Percentiles rank a stretch among this genome's conserved stretches.
These are phyloP conservation scores for Raddia distichophylla DNA, from an alignment of 176 grass and related monocot species.

Conservation along the genomic window DNA sequence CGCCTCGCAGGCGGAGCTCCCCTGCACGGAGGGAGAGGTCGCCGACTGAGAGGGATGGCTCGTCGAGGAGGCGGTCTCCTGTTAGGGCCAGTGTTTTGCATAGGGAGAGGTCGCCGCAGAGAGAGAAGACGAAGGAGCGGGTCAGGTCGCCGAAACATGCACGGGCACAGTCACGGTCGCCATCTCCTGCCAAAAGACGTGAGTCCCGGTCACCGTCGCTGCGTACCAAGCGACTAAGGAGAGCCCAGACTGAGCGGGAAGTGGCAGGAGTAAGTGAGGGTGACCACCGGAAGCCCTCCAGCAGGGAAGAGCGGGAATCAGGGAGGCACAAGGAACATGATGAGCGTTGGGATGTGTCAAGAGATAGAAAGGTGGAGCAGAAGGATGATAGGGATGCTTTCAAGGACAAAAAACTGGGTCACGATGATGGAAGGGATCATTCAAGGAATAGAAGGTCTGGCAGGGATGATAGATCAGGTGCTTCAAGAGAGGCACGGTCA, in stretches of 20 bases:
- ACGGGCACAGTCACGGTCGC: constrained; percentile 30
- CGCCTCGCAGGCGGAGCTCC: constrained; percentile 46
- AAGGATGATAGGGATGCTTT: constrained; percentile 34
- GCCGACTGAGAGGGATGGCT: constrained; percentile 37
- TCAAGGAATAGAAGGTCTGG: constrained; percentile 41
- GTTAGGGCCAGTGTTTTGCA: constrained; percentile 27
- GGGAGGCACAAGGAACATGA: constrained; percentile 43
- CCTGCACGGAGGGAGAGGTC: constrained; percentile 64
- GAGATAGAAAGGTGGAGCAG: constrained; percentile 33
- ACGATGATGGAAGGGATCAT: constrained; percentile 37
- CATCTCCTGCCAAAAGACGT: constrained; percentile 28
- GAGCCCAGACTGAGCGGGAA: constrained; percentile 51
- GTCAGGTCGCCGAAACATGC: constrained; percentile 46
- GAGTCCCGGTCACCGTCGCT: constrained; percentile 51
- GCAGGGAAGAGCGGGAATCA: constrained; percentile 43
- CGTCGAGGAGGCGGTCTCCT: constrained; percentile 43
- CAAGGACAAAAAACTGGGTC: constrained; percentile 24
- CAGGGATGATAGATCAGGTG: constrained; percentile 51
- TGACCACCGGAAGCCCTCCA: constrained; percentile 11
- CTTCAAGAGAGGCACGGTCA: constrained; percentile 40
- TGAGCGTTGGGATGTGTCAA: constrained; percentile 28
- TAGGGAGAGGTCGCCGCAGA: constrained; percentile 41
- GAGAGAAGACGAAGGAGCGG: constrained; percentile 51
- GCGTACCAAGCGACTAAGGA: constrained; percentile 53
- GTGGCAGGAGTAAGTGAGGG: constrained; percentile 25